Evolutionary conservation across 768 basidiomycete species (phyloP), one percentile per base, ranked within the genome.

Genomic region (Peribolospora baueri): DNA sequence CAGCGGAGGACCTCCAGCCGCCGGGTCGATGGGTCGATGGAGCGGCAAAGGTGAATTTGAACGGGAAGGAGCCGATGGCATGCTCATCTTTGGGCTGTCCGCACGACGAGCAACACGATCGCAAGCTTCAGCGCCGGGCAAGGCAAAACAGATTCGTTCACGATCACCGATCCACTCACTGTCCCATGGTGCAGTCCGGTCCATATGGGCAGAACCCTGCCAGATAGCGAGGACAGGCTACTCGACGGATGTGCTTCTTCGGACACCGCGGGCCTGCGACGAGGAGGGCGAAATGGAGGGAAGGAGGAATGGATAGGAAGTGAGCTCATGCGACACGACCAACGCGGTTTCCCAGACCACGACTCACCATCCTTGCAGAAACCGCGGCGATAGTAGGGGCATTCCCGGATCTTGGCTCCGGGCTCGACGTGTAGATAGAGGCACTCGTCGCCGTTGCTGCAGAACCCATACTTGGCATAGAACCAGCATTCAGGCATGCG

Each of bases 401-500:
- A 98, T 65, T 91, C 88, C 3, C 84, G 78, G 56, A 79, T 76
- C 52, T 88, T 75, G 68, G 88, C 85, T 66, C 87, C 85, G 9
- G 86, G 87, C 65, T 91, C 86, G 11, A 85, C 84, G 66, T 71
- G 71, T 46, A 66, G 66, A 59, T 97, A 98, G 61, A 98, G 72
- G 66, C 93, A 98, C 68, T 97, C 90, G 61, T 91, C 88, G 55
- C 93, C 91, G 14, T 88, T 81, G 37, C 85, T 84, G 67, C 93
- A 97, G 68, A 88, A 97, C 11, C 93, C 93, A 63, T 87, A 90
- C 68, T 91, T 93, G 52, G 85, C 85, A 67, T 80, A 95, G 88
- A 88, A 97, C 81, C 87, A 93, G 64, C 93, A 97, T 66, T 95
- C 86, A 5, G 93, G 93, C 90, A 97, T 97, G 58, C 85, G 81